Conservation (phyloP, 2,329 filamentous ascomycete genomes). For the Diplocarpon rosae region DNA sequence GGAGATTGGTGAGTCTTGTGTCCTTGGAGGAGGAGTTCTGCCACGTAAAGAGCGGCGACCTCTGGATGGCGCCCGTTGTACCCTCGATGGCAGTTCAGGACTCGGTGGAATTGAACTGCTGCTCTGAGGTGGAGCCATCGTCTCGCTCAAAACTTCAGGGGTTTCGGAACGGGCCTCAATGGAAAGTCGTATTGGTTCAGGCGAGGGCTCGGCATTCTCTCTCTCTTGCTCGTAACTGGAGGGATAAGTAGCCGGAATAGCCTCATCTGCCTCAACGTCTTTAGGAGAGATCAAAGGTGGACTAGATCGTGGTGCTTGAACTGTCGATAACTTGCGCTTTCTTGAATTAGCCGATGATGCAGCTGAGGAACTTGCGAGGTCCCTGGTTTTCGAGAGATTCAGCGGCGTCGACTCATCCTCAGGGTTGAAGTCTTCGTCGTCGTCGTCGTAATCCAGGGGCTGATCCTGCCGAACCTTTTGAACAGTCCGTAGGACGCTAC, state of each 20-base stretch:
- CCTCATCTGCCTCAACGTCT: constrained; percentile 13
- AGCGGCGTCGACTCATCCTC: constrained; percentile 60
- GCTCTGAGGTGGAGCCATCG: constrained; percentile 27
- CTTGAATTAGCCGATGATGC: constrained; percentile 30
- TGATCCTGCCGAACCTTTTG: constrained; percentile 27
- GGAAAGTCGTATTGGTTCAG: constrained; percentile 11
- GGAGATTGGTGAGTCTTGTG: constrained; percentile 31
- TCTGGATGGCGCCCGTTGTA: constrained; percentile 13
- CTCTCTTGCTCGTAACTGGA: constrained; percentile 13
- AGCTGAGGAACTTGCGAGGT: constrained; percentile 10
- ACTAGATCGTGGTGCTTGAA: constrained; percentile 23
- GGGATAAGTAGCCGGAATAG: constrained; percentile 19
- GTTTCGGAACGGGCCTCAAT: constrained; percentile 18
- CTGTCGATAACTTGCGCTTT: constrained; percentile 40
- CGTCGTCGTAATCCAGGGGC: constrained; percentile 30
- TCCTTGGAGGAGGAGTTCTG: constrained; percentile 20
- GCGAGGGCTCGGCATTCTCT: constrained; percentile 7
- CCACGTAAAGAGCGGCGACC: constrained; percentile 17
- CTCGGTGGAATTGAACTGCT: constrained; percentile 22
- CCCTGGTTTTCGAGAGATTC: constrained; percentile 36
- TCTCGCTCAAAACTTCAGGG: constrained; percentile 25
- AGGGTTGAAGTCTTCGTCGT: constrained; percentile 42
- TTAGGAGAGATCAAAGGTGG: constrained; percentile 11
- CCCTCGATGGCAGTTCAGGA: constrained; percentile 13
- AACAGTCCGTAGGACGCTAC: constrained; percentile 44